Evolutionary conservation across 1,284 basidiomycete species (phyloP).

Genomic region (Microstroma glucosiphilum): DNA sequence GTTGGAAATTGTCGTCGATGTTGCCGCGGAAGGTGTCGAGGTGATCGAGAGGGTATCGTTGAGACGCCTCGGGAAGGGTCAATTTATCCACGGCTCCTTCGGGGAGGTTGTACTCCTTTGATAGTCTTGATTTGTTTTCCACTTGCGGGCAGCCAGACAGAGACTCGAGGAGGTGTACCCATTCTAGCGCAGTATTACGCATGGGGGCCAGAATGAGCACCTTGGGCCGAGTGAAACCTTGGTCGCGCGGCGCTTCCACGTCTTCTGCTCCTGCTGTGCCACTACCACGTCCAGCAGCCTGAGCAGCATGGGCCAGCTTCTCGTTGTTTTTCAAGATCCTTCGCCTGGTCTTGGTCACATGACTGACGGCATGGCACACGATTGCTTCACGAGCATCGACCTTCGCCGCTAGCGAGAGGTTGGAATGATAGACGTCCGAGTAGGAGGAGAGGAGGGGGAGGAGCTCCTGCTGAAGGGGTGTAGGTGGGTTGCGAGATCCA

Average conservation of each 20-base stretch:
- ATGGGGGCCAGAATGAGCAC: constrained; percentile 85
- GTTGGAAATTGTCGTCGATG: constrained; percentile 86
- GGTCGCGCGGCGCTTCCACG: constrained; percentile 61
- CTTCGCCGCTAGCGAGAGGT: constrained; percentile 21
- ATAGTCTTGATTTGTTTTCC: constrained; percentile 70
- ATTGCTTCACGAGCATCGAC: constrained; percentile 22
- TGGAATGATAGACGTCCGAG: constrained; percentile 35
- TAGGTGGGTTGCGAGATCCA: constrained; percentile 16
- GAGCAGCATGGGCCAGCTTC: constrained; percentile 57
- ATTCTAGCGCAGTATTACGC: constrained; percentile 77
- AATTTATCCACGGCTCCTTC: constrained; percentile 76
- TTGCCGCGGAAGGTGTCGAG: constrained; percentile 94
- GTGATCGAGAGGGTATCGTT: constrained; percentile 81
- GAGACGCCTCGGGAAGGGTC: constrained; percentile 53
- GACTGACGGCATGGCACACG: constrained; percentile 42
- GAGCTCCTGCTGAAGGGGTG: constrained; percentile 13
- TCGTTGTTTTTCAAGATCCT: constrained; percentile 92
- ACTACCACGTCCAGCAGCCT: constrained; percentile 48
- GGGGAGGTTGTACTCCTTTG: constrained; percentile 75
- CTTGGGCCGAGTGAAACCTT: constrained; percentile 95
- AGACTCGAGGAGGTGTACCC: constrained; percentile 53
- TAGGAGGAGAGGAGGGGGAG: constrained; percentile 29
- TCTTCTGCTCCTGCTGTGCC: constrained; percentile 2
- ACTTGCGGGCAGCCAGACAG: constrained; percentile 37
- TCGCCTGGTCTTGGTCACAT: constrained; percentile 69